Percentiles rank a stretch among this genome's conserved stretches.
These are phyloP conservation scores for Barnettozyma salicaria DNA, from an alignment of 805 yeast species.

Conservation along the genomic window DNA sequence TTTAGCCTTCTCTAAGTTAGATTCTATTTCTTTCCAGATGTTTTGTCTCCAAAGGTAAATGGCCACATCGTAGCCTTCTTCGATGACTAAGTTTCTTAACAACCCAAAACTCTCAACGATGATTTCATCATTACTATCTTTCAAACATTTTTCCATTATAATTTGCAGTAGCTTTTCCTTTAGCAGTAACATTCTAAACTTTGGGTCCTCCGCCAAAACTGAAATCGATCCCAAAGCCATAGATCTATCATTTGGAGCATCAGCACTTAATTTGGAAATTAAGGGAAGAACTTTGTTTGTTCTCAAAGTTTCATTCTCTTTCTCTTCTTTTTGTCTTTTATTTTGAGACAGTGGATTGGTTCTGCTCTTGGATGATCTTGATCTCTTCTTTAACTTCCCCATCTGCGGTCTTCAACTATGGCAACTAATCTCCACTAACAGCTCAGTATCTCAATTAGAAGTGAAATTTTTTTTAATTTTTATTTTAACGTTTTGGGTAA, in stretches of 20 bases:
- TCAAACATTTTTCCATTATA: conserved; percentile 56
- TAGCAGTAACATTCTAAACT: conserved; percentile 54
- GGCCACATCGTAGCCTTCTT: conserved; percentile 83
- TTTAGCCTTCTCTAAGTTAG: conserved; percentile 45
- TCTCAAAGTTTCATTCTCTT: conserved; percentile 42
- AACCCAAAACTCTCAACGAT: conserved; percentile 79
- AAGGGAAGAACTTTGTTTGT: conserved; percentile 62
- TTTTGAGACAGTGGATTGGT: conserved; percentile 29
- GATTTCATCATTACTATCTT: conserved; percentile 66
- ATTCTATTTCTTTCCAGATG: conserved; percentile 58
- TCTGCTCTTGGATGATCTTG: conserved; percentile 41
- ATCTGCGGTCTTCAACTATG: conserved; percentile 27
- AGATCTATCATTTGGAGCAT: conserved; percentile 64
- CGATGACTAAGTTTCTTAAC: conserved; percentile 71
- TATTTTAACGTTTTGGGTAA: background rate
- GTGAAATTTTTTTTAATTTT: conserved; percentile 3
- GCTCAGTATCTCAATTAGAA: no score
- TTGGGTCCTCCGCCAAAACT: conserved; percentile 62
- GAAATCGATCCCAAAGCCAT: conserved; percentile 73
- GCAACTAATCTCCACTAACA: no score
- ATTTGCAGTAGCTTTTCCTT: conserved; percentile 66
- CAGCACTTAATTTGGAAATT: conserved; percentile 54
- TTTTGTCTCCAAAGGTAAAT: conserved; percentile 71
- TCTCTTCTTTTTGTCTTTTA: conserved; percentile 28
- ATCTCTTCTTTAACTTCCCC: conserved; percentile 74